Evolutionary conservation across 78 protist genomes (phyloP).

Genomic region (Monocercomonoides exilis): DNA sequence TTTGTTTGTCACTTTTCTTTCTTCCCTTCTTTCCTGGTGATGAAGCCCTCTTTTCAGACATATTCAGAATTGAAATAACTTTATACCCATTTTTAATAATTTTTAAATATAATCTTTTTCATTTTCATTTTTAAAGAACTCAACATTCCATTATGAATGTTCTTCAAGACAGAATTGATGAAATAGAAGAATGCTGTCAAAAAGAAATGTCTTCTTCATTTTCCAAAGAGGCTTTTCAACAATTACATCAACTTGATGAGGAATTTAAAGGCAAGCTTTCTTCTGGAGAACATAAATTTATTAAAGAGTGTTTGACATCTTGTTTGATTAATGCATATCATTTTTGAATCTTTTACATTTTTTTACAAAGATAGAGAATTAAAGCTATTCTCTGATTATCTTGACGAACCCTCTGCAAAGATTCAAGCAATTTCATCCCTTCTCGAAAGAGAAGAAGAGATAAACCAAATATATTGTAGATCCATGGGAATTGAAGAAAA

Average conservation of each 20-base stretch:
- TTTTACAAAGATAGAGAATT: too few relatives aligned
- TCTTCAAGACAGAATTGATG: background rate
- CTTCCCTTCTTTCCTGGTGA: background rate
- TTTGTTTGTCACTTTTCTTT: background rate
- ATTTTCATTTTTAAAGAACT: too few relatives aligned
- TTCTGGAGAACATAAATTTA: too few relatives aligned
- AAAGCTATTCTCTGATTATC: too few relatives aligned
- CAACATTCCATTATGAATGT: background rate
- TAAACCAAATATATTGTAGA: background rate
- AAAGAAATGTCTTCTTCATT: background rate
- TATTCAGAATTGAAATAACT: too few relatives aligned
- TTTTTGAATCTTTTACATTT: background rate
- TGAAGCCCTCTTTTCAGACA: background rate
- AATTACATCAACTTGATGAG: background rate
- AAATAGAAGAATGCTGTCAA: background rate
- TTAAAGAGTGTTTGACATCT: too few relatives aligned
- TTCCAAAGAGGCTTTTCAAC: background rate
- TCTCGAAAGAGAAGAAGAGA: too few relatives aligned
- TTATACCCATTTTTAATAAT: too few relatives aligned
- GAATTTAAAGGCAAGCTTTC: too few relatives aligned
- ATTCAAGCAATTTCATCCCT: too few relatives aligned
- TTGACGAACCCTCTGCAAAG: too few relatives aligned
- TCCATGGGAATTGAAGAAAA: background rate
- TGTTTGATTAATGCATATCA: background rate
- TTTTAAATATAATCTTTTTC: too few relatives aligned